Evolutionary conservation across 1,284 basidiomycete species (phyloP).

Genomic region (Mycena citricolor): DNA sequence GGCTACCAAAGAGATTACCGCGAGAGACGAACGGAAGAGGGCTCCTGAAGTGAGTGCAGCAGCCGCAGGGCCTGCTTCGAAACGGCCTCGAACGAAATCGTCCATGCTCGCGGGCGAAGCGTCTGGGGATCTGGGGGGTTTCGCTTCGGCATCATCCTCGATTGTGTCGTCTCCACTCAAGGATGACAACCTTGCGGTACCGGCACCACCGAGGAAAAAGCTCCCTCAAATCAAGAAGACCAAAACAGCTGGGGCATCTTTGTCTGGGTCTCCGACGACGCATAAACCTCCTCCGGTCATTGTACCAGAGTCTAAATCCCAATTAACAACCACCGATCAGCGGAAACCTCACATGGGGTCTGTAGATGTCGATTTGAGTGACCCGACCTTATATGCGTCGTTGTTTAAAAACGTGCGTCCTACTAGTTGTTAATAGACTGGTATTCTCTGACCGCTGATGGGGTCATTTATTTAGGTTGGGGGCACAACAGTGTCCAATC

Average conservation of each 20-base stretch:
- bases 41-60: slow-evolving; percentile 14
- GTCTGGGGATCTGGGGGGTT: slow-evolving; percentile 34
- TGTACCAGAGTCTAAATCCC: slow-evolving; percentile 20
- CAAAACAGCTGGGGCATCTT: slow-evolving; percentile 41
- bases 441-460: too few species aligned
- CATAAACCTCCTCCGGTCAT: slow-evolving; percentile 25
- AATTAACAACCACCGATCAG: slow-evolving; percentile 24
- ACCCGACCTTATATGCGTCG: slow-evolving; percentile 60
- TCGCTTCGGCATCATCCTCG: slow-evolving; percentile 23
- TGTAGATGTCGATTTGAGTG: slow-evolving; percentile 63
- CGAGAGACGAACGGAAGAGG: slow-evolving; percentile 23
- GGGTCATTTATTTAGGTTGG: slow-evolving; percentile 37
- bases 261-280: slow-evolving; percentile 30
- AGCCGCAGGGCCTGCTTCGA: slow-evolving; percentile 17
- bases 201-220: slow-evolving; percentile 56
- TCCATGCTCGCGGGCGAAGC: slow-evolving; percentile 29
- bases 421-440: too few species aligned
- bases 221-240: slow-evolving; percentile 75
- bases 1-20: slow-evolving; percentile 16
- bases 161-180: slow-evolving; percentile 24
- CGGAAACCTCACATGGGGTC: slow-evolving; percentile 37
- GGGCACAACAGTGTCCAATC: slow-evolving; percentile 55
- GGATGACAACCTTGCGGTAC: slow-evolving; percentile 32
- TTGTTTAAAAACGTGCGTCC: slow-evolving; percentile 66
- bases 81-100: slow-evolving; percentile 30